These are phyloP conservation scores for Mortierella sp. DNA, from an alignment of 371 early-diverging fungal species.

Conservation along the genomic window DNA sequence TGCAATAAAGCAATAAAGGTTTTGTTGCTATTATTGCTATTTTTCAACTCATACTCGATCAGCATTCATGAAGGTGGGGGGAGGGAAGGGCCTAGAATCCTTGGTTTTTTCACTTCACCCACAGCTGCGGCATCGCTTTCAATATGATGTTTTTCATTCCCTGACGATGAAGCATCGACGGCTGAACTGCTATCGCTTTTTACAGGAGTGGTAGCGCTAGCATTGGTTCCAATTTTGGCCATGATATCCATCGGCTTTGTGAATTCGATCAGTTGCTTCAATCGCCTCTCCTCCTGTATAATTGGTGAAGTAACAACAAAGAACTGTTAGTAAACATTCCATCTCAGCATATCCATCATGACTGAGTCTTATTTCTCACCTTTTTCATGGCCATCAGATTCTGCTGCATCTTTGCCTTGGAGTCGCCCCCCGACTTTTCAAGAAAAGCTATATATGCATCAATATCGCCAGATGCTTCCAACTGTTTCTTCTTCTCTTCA, in stretches of 20 bases:
- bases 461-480: constrained; percentile 68
- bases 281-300: constrained; percentile 63
- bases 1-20: not conserved
- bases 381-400: constrained; percentile 63
- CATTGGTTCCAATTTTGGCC: constrained; percentile 39
- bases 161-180: not conserved
- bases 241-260: constrained; percentile 64
- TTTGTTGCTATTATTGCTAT: not conserved
- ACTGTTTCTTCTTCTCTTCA: constrained; percentile 41
- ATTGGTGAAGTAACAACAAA: not conserved
- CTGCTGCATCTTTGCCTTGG: constrained; percentile 61
- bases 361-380: constrained; percentile 41
- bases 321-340: not conserved
- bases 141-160: constrained; percentile 6
- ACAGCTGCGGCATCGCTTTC: constrained; percentile 3
- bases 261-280: constrained; percentile 67
- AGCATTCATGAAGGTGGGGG: constrained; percentile 26
- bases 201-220: constrained; percentile 65
- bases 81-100: constrained; percentile 30
- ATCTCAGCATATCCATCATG: not conserved
- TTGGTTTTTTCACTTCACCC: constrained; percentile 20
- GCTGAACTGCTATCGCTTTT: not conserved
- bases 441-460: constrained; percentile 69
- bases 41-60: not conserved
- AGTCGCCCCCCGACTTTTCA: constrained; percentile 38